A percentile compares a stretch with the other conserved stretches of the same genome.
These are phyloP conservation scores for Hymenoscyphus scutula DNA, from an alignment of 2,329 filamentous ascomycete genomes.

Conservation along the genomic window DNA sequence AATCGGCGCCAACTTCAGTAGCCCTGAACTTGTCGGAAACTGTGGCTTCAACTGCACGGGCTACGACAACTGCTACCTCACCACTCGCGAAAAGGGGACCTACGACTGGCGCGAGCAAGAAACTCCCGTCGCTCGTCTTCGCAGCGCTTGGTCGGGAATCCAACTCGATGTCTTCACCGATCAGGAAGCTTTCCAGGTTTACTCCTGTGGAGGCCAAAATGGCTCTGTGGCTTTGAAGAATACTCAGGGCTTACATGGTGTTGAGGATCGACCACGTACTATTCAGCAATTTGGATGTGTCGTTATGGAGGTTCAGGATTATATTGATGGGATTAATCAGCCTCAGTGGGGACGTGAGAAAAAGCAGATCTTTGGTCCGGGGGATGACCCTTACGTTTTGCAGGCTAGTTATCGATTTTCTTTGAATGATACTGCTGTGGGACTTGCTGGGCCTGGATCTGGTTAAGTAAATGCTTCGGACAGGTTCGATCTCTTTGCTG, in stretches of 20 bases:
- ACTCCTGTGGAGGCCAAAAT: conserved; percentile 76
- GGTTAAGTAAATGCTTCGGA: conserved; percentile 11
- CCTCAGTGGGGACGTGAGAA: conserved; percentile 74
- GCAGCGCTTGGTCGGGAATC: conserved; percentile 77
- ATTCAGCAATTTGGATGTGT: conserved; percentile 79
- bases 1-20: conserved; percentile 66
- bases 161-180: conserved; percentile 77
- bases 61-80: conserved; percentile 71
- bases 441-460: conserved; percentile 22
- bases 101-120: conserved; percentile 60
- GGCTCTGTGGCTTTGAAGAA: conserved; percentile 66
- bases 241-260: conserved; percentile 62
- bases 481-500: conserved; percentile 3
- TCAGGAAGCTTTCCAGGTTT: conserved; percentile 86
- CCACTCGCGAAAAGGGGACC: conserved; percentile 58
- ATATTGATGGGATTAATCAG: conserved; percentile 90
- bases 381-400: conserved; percentile 59
- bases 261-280: conserved; percentile 54
- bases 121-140: conserved; percentile 63
- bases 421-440: conserved; percentile 29
- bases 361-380: conserved; percentile 60
- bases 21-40: conserved; percentile 63
- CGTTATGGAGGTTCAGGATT: conserved; percentile 90
- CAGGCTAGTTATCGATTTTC: conserved; percentile 59
- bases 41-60: conserved; percentile 82